Evolutionary conservation across 441 rosid species (phyloP).

Genomic region (Bruguiera hainesii): DNA sequence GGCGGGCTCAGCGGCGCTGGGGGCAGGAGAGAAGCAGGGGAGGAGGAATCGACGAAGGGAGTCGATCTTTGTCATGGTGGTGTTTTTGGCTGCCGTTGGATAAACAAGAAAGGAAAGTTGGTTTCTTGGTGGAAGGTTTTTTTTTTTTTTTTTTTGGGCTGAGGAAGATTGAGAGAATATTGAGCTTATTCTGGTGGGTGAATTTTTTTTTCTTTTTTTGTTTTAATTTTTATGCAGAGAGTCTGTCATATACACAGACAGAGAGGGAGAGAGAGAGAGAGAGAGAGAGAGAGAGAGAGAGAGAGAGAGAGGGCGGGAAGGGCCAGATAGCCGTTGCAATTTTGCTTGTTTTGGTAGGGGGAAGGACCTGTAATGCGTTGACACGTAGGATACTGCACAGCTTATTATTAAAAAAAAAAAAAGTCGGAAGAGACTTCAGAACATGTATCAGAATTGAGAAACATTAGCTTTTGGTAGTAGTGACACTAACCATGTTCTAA

Average conservation of each 20-base stretch:
- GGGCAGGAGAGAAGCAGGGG: conserved; percentile 56
- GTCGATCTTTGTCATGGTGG: conserved; percentile 61
- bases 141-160: too few relatives aligned
- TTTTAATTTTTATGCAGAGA: not conserved
- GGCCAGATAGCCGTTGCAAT: conserved; percentile 39
- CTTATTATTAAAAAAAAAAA: too few relatives aligned
- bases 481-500: too few relatives aligned
- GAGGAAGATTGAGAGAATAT: too few relatives aligned
- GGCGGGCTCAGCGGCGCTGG: conserved; percentile 20
- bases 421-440: too few relatives aligned
- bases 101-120: too few relatives aligned
- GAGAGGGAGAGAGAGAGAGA: not conserved
- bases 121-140: too few relatives aligned
- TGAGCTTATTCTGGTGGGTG: not conserved
- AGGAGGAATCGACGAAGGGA: conserved; percentile 70
- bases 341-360: conserved; percentile 6
- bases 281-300: conserved; percentile 1
- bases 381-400: too few relatives aligned
- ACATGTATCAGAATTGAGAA: too few relatives aligned
- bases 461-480: too few relatives aligned
- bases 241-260: not conserved
- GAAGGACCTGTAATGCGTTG: too few relatives aligned
- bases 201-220: not conserved
- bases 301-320: conserved; percentile 33
- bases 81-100: not conserved